phyloP scores from a whole-genome alignment of 2,329 filamentous ascomycete genomes.

The Cercospora brassicicola region DNA sequence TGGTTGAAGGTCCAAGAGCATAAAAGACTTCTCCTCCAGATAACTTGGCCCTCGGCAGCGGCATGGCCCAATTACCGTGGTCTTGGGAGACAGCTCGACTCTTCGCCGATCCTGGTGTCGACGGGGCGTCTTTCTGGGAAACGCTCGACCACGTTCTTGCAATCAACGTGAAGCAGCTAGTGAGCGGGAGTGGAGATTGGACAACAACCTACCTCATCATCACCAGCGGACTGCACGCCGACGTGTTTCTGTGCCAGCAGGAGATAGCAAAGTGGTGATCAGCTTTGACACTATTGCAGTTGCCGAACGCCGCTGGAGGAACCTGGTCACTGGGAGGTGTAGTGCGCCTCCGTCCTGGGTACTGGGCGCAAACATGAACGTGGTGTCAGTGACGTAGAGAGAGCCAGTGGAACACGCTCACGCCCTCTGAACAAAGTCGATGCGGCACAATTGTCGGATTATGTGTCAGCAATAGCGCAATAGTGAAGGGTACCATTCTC shows the following conservation, averaged over 20 bases:
- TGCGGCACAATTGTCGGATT: background rate
- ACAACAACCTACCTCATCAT: background rate
- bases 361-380: background rate
- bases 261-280: background rate
- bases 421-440: background rate
- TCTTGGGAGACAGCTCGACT: background rate
- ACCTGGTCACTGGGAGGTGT: background rate
- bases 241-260: background rate
- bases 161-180: conserved; percentile 7
- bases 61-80: background rate
- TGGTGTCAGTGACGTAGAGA: background rate
- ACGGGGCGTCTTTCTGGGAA: background rate
- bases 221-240: background rate
- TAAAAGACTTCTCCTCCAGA: background rate
- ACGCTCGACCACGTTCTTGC: conserved; percentile 2
- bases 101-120: background rate
- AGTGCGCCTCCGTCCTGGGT: background rate
- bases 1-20: background rate
- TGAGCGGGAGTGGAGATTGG: conserved; percentile 2
- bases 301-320: background rate
- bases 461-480: background rate
- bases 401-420: background rate
- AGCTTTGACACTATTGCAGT: background rate
- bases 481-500: background rate
- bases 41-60: background rate